Percentiles rank a stretch among this genome's conserved stretches.
Conservation (phyloP, 1,284 basidiomycete species). For the Malassezia sympodialis region DNA sequence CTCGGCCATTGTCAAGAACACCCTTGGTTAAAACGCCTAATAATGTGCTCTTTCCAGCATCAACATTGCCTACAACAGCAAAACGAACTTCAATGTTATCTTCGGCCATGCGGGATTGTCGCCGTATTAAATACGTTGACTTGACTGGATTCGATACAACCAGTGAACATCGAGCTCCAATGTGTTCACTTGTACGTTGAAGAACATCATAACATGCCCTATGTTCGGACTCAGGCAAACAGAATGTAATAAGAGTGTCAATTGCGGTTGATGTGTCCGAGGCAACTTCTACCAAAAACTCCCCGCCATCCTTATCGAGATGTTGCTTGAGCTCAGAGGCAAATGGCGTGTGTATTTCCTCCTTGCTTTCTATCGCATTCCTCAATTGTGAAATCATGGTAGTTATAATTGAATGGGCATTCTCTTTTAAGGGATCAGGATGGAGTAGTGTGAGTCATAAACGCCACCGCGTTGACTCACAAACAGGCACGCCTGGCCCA, state of each 20-base stretch:
- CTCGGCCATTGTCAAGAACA: conserved; percentile 83
- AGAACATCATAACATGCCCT: neutral
- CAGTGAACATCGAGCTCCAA: neutral
- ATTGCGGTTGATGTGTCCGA: neutral
- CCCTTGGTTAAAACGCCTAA: conserved; percentile 68
- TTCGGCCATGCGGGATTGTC: conserved; percentile 24
- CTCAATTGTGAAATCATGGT: neutral
- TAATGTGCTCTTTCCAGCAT: conserved; percentile 82
- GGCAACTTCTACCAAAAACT: neutral
- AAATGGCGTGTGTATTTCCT: neutral
- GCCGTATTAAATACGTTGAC: conserved; percentile 20
- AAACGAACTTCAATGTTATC: conserved; percentile 67
- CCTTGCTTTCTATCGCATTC: neutral
- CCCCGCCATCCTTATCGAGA: conserved; percentile 6
- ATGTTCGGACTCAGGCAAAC: neutral
- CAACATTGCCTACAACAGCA: conserved; percentile 81
- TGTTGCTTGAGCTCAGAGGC: neutral
- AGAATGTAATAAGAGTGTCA: neutral
- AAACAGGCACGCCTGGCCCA: neutral
- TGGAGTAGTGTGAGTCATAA: neutral
- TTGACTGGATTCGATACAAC: conserved; percentile 1
- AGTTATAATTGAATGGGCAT: neutral
- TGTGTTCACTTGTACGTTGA: neutral
- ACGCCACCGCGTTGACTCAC: neutral
- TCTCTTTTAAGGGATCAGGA: neutral